Percentiles rank a stretch among this genome's conserved stretches.
These are phyloP conservation scores for Adenanthera pavonina DNA, from an alignment of 306 rosid species.

Conservation along the genomic window DNA sequence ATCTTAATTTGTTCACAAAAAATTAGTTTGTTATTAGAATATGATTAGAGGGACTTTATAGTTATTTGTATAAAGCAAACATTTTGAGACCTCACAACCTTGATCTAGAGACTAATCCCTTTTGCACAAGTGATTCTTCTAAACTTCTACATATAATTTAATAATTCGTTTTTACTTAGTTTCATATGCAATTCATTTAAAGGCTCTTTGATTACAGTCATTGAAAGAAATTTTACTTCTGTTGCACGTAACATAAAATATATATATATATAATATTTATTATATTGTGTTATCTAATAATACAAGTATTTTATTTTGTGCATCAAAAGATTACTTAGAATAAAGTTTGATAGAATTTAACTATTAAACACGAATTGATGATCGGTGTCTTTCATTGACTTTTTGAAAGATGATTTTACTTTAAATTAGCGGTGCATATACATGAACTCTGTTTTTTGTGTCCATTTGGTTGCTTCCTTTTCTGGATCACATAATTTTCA, in stretches of 20 bases:
- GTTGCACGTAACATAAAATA: too few relatives aligned
- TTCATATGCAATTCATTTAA: not conserved
- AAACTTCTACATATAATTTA: not conserved
- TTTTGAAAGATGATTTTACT: not conserved
- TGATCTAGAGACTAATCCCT: not conserved
- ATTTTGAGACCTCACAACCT: not conserved
- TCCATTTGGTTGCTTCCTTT: constrained; percentile 6
- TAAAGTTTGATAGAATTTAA: not conserved
- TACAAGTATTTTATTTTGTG: not conserved
- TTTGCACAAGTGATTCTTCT: not conserved
- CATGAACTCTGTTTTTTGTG: not conserved
- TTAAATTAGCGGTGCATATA: constrained; percentile 14
- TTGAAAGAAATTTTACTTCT: not conserved
- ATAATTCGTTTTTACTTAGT: not conserved
- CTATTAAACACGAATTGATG: not conserved
- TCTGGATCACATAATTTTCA: not conserved
- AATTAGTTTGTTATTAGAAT: not conserved
- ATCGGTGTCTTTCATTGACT: not conserved
- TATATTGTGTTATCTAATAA: not conserved
- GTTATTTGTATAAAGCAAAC: not conserved
- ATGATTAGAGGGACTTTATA: not conserved
- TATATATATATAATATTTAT: not conserved
- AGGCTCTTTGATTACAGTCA: not conserved
- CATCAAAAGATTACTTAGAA: not conserved
- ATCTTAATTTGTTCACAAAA: not conserved